A percentile compares a stretch with the other conserved stretches of the same genome.
These are phyloP conservation scores for Thelephora terrestris DNA, from an alignment of 1,284 basidiomycete genomes.

Conservation along the genomic window DNA sequence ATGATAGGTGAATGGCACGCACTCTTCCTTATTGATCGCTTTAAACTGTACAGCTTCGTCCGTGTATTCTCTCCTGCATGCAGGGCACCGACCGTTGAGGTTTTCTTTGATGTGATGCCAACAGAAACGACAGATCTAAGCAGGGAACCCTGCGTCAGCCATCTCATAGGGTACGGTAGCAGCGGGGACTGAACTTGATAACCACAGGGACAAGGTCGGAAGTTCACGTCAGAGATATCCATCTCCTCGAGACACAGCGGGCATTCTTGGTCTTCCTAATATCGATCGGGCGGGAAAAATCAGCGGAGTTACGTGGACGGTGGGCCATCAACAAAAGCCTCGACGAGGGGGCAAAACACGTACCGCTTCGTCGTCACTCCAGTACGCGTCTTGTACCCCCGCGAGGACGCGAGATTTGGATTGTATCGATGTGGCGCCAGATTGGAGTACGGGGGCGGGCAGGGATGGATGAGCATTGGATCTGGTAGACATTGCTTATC, in stretches of 20 bases:
- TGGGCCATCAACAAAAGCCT: neutral
- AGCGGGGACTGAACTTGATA: constrained; percentile 64
- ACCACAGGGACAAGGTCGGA: constrained; percentile 98
- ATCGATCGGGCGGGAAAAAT: neutral
- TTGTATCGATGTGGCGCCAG: constrained; percentile 56
- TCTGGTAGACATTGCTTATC: constrained; percentile 23
- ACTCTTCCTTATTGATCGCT: constrained; percentile 95
- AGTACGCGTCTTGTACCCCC: constrained; percentile 94
- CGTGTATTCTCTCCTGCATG: constrained; percentile 90
- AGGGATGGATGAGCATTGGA: constrained; percentile 44
- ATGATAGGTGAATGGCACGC: constrained; percentile 25
- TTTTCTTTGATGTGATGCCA: constrained; percentile 98
- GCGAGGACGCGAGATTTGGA: constrained; percentile 79
- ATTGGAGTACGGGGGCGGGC: constrained; percentile 62
- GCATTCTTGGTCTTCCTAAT: constrained; percentile 93
- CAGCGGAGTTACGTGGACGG: neutral
- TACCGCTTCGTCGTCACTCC: constrained; percentile 84
- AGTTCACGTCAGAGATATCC: constrained; percentile 98
- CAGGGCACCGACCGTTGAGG: constrained; percentile 93
- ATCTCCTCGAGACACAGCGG: constrained; percentile 98
- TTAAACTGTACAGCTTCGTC: constrained; percentile 94
- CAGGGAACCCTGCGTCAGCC: neutral
- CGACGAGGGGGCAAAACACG: constrained; percentile 8
- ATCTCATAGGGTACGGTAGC: neutral
- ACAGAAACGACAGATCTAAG: constrained; percentile 96